Conservation (phyloP, 148 eudicot species). For the Selenicereus undatus region DNA sequence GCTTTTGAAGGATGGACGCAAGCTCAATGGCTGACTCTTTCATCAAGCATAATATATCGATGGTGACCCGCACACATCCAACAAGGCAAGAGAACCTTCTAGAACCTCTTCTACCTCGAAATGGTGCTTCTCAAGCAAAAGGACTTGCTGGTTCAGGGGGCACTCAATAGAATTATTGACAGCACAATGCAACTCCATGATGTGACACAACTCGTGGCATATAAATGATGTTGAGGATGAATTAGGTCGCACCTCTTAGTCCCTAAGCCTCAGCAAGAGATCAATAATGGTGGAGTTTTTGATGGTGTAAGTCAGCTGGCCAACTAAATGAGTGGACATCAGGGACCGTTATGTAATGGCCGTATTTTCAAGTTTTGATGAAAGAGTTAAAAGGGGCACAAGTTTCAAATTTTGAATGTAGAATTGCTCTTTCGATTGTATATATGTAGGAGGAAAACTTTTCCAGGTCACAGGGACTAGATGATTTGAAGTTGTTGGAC, state of each 20-base stretch:
- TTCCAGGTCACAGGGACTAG: background rate
- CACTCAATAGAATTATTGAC: background rate
- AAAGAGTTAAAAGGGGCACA: background rate
- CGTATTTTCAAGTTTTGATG: background rate
- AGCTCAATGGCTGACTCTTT: background rate
- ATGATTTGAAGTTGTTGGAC: too few relatives aligned
- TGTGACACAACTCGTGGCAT: background rate
- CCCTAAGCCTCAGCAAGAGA: background rate
- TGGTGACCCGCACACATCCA: background rate
- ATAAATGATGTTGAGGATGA: background rate
- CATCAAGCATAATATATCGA: background rate
- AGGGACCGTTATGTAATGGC: background rate
- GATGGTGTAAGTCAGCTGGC: background rate
- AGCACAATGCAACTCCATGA: background rate
- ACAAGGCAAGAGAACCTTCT: background rate
- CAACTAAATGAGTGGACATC: background rate
- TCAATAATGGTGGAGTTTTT: background rate
- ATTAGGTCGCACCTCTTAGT: background rate
- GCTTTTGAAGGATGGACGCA: background rate
- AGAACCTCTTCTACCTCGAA: background rate
- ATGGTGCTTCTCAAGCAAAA: background rate
- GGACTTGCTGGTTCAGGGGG: background rate
- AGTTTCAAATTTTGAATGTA: background rate
- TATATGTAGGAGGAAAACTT: background rate
- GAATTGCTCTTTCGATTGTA: background rate